Conservation (phyloP, 2,329 filamentous ascomycete genomes). For the Dothidotthia symphoricarpi region DNA sequence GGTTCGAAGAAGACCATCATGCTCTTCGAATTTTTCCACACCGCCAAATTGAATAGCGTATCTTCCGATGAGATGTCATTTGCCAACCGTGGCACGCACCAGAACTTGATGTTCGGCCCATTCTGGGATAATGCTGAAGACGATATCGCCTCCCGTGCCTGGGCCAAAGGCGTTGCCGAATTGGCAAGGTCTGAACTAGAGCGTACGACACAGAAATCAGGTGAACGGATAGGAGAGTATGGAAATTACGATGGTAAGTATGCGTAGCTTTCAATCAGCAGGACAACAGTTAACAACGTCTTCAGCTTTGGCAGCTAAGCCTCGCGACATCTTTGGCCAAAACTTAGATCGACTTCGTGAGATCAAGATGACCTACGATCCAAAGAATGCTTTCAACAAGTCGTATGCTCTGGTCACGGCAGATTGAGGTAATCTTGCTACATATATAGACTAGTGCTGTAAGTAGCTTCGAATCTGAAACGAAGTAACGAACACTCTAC, state of each 20-base stretch:
- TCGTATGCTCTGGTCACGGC: conserved; percentile 1
- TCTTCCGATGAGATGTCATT: conserved; percentile 2
- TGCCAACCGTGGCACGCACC: conserved; percentile 3
- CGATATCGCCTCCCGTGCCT: background rate
- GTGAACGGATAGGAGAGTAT: conserved; percentile 4
- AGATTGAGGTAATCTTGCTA: background rate
- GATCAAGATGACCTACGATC: conserved; percentile 15
- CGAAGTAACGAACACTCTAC: too few relatives aligned
- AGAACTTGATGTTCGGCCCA: conserved; percentile 2
- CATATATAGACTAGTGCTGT: too few relatives aligned
- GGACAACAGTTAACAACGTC: background rate
- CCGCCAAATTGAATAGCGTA: conserved; percentile 1
- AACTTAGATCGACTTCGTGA: conserved; percentile 7
- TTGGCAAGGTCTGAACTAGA: conserved; percentile 1
- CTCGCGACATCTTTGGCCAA: conserved; percentile 8
- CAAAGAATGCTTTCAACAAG: conserved; percentile 11
- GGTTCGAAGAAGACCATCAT: conserved; percentile 2
- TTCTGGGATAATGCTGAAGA: conserved; percentile 2
- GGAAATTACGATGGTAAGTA: conserved; percentile 4
- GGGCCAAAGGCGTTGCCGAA: background rate
- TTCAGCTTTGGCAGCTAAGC: conserved; percentile 1
- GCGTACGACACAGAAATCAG: conserved; percentile 1
- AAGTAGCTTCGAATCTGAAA: too few relatives aligned
- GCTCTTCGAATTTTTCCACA: conserved; percentile 7
- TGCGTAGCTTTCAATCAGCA: background rate